Conservation (phyloP, 164 flowering plant species). For the Amborella trichopoda region DNA sequence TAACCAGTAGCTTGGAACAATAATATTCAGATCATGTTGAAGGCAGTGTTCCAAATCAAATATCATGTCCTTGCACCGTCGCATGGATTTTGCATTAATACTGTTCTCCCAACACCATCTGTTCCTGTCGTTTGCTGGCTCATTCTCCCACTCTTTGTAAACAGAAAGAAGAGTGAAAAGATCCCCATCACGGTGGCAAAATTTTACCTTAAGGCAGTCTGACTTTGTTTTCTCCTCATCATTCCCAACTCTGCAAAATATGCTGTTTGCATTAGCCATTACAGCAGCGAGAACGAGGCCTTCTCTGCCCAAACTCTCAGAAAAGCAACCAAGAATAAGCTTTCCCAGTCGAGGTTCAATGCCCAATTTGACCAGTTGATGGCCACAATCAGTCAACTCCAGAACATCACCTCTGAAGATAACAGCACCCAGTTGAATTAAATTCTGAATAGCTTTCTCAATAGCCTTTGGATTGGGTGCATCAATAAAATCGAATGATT, state of each 20-base stretch:
- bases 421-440: slow-evolving; percentile 75
- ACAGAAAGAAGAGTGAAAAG: slow-evolving; percentile 90
- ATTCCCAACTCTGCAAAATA: slow-evolving; percentile 89
- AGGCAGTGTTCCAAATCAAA: slow-evolving; percentile 66
- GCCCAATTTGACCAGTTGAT: slow-evolving; percentile 58
- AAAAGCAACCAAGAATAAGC: slow-evolving; percentile 47
- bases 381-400: slow-evolving; percentile 58
- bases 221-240: slow-evolving; percentile 64
- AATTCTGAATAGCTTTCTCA: slow-evolving; percentile 77
- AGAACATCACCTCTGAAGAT: slow-evolving; percentile 16
- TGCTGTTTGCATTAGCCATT: slow-evolving; percentile 89
- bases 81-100: slow-evolving; percentile 86
- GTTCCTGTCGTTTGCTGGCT: slow-evolving; percentile 31
- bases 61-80: slow-evolving; percentile 78
- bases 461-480: slow-evolving; percentile 67
- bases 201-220: slow-evolving; percentile 76
- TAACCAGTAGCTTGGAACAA: slow-evolving; percentile 59
- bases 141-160: slow-evolving; percentile 69
- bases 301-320: slow-evolving; percentile 47
- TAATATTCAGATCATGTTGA: slow-evolving; percentile 38
- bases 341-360: slow-evolving; percentile 91
- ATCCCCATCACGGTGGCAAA: slow-evolving; percentile 81
- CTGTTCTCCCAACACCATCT: slow-evolving; percentile 96
- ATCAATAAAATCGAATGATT: slow-evolving; percentile 82
- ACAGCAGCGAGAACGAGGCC: slow-evolving; percentile 91